Evolutionary conservation across 1,284 basidiomycete genomes (phyloP).

Genomic region (Irpex rosettiformis): DNA sequence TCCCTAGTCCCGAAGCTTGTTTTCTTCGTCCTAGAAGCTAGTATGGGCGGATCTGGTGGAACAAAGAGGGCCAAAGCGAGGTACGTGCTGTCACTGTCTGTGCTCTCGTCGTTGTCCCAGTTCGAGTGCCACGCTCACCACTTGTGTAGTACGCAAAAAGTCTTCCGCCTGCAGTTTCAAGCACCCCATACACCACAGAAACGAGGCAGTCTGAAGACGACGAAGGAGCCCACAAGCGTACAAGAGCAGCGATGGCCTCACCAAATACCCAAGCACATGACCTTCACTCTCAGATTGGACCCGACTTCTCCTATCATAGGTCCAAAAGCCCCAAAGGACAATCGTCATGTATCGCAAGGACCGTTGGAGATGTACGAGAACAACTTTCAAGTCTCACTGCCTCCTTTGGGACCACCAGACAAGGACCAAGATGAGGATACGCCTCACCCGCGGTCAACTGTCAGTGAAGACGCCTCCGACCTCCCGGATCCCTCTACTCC

Average conservation of each 20-base stretch:
- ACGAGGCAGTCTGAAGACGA: background rate
- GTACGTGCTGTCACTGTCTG: too few relatives aligned
- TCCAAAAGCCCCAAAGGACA: background rate
- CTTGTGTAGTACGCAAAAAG: too few relatives aligned
- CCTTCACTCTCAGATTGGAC: background rate
- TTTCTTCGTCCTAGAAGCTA: background rate
- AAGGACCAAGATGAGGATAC: background rate
- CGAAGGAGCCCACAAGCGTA: background rate
- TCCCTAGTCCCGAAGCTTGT: too few relatives aligned
- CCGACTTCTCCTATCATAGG: background rate
- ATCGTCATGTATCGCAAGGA: background rate
- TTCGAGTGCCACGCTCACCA: too few relatives aligned
- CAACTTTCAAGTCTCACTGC: background rate
- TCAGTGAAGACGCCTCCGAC: background rate
- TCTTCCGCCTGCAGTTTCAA: background rate
- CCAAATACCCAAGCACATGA: background rate
- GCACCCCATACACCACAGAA: background rate
- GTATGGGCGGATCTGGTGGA: background rate
- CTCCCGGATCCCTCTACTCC: background rate
- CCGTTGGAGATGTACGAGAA: constrained; percentile 7
- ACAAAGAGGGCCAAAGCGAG: too few relatives aligned
- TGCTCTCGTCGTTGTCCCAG: too few relatives aligned
- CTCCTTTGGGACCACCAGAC: background rate
- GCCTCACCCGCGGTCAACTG: background rate
- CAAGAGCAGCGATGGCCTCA: background rate